Conservation (phyloP, 306 rosid species). For the Astragalus membranaceus region DNA sequence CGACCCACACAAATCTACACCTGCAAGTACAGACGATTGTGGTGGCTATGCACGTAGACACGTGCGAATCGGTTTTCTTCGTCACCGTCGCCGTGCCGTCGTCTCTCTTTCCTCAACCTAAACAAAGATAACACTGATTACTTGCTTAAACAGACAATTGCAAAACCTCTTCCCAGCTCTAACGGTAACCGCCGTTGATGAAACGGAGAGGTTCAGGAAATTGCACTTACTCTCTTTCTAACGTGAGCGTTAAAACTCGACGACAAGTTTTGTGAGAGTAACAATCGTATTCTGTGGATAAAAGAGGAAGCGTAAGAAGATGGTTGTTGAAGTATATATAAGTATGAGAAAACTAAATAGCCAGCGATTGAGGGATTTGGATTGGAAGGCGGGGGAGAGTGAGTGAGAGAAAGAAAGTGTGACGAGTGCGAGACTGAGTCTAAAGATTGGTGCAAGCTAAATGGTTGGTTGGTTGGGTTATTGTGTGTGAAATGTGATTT, state of each 20-base stretch:
- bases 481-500: not conserved
- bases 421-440: not conserved
- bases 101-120: not conserved
- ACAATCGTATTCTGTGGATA: not conserved
- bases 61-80: constrained; percentile 24
- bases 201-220: not conserved
- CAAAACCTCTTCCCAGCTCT: not conserved
- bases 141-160: too few species aligned
- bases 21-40: not conserved
- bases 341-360: not conserved
- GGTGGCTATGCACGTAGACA: constrained; percentile 17
- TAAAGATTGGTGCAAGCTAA: not conserved
- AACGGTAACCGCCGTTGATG: not conserved
- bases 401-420: not conserved
- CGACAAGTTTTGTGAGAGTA: not conserved
- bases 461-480: constrained; percentile 9
- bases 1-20: constrained; percentile 28
- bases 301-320: not conserved
- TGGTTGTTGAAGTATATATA: not conserved
- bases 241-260: not conserved
- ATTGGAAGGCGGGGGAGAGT: constrained; percentile 16
- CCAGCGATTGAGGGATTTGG: not conserved
- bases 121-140: too few species aligned
- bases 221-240: not conserved
- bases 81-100: constrained; percentile 6